Conservation (phyloP, 2,329 filamentous ascomycete genomes). For the Colletotrichum sp. region DNA sequence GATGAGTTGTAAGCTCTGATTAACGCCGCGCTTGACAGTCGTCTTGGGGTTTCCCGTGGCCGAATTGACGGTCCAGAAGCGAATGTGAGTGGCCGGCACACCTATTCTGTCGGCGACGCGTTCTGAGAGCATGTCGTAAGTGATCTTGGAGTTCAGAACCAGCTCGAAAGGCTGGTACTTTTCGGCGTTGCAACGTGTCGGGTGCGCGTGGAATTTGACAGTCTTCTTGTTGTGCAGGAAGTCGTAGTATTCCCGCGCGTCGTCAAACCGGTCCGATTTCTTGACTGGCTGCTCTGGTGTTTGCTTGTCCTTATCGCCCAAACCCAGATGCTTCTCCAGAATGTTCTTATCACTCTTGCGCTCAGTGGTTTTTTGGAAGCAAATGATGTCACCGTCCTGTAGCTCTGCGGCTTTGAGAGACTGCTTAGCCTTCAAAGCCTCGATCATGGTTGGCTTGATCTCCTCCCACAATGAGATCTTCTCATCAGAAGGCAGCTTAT, state of each 20-base stretch:
- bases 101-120: conserved; percentile 81
- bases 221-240: conserved; percentile 85
- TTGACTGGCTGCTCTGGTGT: conserved; percentile 39
- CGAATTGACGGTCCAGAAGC: conserved; percentile 86
- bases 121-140: conserved; percentile 84
- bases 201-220: conserved; percentile 78
- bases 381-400: conserved; percentile 96
- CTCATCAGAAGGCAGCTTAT: conserved; percentile 69
- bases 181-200: conserved; percentile 56
- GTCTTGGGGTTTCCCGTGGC: conserved; percentile 78
- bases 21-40: conserved; percentile 74
- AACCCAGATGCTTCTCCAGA: conserved; percentile 41
- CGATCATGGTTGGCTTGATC: conserved; percentile 98
- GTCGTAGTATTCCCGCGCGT: conserved; percentile 90
- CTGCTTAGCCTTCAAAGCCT: conserved; percentile 88
- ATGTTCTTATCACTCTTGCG: conserved; percentile 45
- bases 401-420: conserved; percentile 91
- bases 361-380: conserved; percentile 76
- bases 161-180: conserved; percentile 75
- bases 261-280: conserved; percentile 61
- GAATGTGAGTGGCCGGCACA: conserved; percentile 83
- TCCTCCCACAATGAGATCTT: conserved; percentile 85
- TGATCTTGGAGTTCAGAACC: conserved; percentile 84
- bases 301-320: conserved; percentile 46
- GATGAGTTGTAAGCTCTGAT: conserved; percentile 78